Evolutionary conservation across 352 stramenopile genomes (phyloP).

Genomic region (Pythium coloratum): DNA sequence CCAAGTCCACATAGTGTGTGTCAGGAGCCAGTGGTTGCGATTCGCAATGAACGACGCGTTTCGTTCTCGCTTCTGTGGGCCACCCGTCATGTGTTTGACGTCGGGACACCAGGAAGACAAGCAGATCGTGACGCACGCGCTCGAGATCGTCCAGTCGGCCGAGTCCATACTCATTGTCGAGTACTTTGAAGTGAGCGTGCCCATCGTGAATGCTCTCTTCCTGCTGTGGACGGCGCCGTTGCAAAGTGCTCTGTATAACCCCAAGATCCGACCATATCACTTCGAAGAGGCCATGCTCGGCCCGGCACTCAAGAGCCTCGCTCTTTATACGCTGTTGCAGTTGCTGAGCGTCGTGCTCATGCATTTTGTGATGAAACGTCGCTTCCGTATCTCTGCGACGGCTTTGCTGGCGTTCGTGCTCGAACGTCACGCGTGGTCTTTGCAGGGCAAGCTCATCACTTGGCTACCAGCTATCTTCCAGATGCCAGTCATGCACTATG

Average conservation of each 20-base stretch:
- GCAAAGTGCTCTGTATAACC: conserved; percentile 11
- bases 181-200: conserved; percentile 20
- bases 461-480: conserved; percentile 17
- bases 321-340: conserved; percentile 9
- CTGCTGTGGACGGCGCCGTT: conserved; percentile 5
- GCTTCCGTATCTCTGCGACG: conserved; percentile 10
- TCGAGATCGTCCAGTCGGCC: conserved; percentile 12
- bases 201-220: conserved; percentile 4
- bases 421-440: conserved; percentile 7
- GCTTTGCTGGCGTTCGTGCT: conserved; percentile 11
- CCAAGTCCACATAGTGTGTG: too few species aligned
- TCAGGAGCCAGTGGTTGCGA: background rate
- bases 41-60: background rate
- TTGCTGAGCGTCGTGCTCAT: conserved; percentile 10
- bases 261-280: conserved; percentile 13
- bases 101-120: background rate
- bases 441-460: conserved; percentile 13
- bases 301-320: background rate
- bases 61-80: too few species aligned
- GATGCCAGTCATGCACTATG: conserved; percentile 13
- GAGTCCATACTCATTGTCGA: conserved; percentile 19
- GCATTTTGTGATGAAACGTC: conserved; percentile 17
- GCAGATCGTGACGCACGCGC: background rate
- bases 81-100: background rate
- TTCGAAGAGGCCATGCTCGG: background rate